phyloP scores from a whole-genome alignment of 345 rosid species.

The Nasturtium officinale region DNA sequence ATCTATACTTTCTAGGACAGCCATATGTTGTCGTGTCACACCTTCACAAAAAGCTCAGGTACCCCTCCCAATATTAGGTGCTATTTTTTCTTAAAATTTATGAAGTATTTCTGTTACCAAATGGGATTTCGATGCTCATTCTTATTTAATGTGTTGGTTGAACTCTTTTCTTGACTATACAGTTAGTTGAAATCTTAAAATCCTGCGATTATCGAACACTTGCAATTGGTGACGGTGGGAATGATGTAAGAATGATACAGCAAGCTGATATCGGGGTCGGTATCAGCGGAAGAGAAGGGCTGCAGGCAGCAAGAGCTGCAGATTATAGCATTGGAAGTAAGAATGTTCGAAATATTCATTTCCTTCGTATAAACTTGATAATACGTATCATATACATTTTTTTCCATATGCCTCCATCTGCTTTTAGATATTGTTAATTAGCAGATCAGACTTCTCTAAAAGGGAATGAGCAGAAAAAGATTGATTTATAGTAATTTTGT shows the following conservation, averaged over 20 bases:
- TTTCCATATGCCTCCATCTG: background rate
- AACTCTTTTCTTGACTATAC: constrained; percentile 35
- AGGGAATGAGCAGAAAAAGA: background rate
- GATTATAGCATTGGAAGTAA: constrained; percentile 99
- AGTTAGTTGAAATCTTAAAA: constrained; percentile 91
- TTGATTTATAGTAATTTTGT: background rate
- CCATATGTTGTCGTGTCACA: constrained; percentile 96
- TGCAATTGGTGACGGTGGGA: constrained; percentile 99
- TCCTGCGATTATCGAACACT: constrained; percentile 94
- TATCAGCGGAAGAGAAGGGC: constrained; percentile 98
- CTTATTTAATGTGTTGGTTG: background rate
- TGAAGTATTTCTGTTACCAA: constrained; percentile 3
- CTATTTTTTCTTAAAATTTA: constrained; percentile 2
- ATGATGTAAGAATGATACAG: constrained; percentile 99
- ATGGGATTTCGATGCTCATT: background rate
- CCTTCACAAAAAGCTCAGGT: constrained; percentile 99
- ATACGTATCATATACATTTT: background rate
- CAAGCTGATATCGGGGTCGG: constrained; percentile 99
- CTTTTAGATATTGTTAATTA: background rate
- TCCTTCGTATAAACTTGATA: background rate
- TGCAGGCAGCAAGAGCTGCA: constrained; percentile 99
- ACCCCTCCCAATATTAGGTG: background rate
- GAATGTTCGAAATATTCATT: constrained; percentile 7
- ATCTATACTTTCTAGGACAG: constrained; percentile 94
- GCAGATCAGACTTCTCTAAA: background rate